Percentiles rank a stretch among this genome's conserved stretches.
phyloP scores from a whole-genome alignment of 2,329 filamentous ascomycete genomes.

The Neoascochyta sp. region DNA sequence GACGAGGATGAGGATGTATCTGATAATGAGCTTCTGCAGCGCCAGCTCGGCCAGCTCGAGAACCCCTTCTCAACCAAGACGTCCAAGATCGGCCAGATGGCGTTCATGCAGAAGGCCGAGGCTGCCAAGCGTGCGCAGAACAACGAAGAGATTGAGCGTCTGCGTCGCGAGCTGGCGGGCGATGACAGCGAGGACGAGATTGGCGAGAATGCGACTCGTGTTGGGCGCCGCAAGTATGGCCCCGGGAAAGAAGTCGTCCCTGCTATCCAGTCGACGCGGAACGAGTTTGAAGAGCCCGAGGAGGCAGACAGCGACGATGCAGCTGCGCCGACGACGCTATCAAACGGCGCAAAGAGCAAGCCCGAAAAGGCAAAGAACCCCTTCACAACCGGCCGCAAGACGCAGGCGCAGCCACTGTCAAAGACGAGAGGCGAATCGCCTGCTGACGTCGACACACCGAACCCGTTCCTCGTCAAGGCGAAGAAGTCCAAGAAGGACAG shows the following conservation, averaged over 20 bases:
- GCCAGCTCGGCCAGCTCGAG: conserved; percentile 36
- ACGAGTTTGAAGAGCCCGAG: conserved; percentile 60
- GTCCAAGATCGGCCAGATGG: conserved; percentile 74
- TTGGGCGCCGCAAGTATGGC: conserved; percentile 70
- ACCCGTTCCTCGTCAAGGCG: conserved; percentile 35
- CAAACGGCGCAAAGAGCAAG: conserved; percentile 5
- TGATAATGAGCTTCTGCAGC: conserved; percentile 37
- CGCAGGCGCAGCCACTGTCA: conserved; percentile 4
- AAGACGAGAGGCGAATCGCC: conserved; percentile 5
- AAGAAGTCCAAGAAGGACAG: conserved; percentile 23
- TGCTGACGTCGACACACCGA: conserved; percentile 10
- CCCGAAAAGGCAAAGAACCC: conserved; percentile 9
- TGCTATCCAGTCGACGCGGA: conserved; percentile 34
- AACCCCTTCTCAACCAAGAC: conserved; percentile 55
- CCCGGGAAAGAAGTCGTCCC: conserved; percentile 39
- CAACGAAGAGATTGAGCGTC: conserved; percentile 59
- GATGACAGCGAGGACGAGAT: conserved; percentile 52
- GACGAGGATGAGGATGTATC: conserved; percentile 61
- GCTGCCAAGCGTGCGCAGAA: conserved; percentile 73
- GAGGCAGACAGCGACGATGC: conserved; percentile 24
- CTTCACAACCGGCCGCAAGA: conserved; percentile 16
- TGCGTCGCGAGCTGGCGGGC: conserved; percentile 66
- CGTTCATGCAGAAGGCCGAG: conserved; percentile 92
- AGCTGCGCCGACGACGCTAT: conserved; percentile 14
- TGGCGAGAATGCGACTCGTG: conserved; percentile 53